Conservation (phyloP, 768 basidiomycete genomes). For the Pleurotus djamor region DNA sequence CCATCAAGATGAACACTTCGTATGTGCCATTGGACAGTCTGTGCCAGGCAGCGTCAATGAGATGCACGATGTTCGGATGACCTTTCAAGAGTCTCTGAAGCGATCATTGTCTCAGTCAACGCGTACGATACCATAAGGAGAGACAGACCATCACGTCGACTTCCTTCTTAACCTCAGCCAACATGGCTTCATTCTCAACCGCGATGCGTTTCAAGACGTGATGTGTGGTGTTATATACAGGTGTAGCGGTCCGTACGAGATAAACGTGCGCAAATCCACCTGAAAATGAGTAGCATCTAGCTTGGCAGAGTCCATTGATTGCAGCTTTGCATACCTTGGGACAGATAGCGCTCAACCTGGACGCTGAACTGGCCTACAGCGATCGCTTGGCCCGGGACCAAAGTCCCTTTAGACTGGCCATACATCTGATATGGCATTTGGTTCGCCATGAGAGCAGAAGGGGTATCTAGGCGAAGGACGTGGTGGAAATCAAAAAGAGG, state of each 20-base stretch:
- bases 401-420: constrained; percentile 63
- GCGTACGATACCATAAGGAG: constrained; percentile 8
- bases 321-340: constrained; percentile 66
- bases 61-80: constrained; percentile 93
- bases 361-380: constrained; percentile 88
- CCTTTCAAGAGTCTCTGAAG: constrained; percentile 83
- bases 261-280: constrained; percentile 99
- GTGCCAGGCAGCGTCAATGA: constrained; percentile 94
- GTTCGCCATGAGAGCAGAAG: constrained; percentile 38
- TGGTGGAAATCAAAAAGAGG: not conserved
- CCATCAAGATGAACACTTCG: constrained; percentile 99
- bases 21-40: constrained; percentile 79
- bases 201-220: constrained; percentile 98
- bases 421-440: constrained; percentile 49
- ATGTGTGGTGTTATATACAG: constrained; percentile 88
- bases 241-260: constrained; percentile 82
- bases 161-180: constrained; percentile 94
- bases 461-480: constrained; percentile 8
- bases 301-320: constrained; percentile 7
- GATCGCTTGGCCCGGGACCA: constrained; percentile 83
- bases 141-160: constrained; percentile 94
- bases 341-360: constrained; percentile 91
- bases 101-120: constrained; percentile 22
- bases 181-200: constrained; percentile 84
- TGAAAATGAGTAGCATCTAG: constrained; percentile 27